A percentile compares a stretch with the other conserved stretches of the same genome.
Evolutionary conservation across 2,329 filamentous ascomycete species (phyloP).

Genomic region (Intubia oerlemansii): DNA sequence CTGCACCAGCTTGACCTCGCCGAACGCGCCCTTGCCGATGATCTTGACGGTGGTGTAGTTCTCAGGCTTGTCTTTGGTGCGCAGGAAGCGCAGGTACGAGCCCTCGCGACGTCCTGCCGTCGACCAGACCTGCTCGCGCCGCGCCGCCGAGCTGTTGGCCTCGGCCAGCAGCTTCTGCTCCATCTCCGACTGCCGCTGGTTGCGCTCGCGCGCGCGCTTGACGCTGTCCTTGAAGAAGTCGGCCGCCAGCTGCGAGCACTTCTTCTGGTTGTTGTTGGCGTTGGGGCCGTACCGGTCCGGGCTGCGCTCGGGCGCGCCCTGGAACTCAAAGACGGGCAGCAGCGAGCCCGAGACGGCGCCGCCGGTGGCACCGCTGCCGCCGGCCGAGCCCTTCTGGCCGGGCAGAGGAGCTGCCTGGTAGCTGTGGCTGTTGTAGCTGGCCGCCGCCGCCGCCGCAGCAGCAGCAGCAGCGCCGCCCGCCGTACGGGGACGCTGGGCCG

Average conservation of each 20-base stretch:
- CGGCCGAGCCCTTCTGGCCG: too few relatives aligned
- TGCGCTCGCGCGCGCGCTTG: constrained; percentile 82
- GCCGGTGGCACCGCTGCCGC: constrained; percentile 13
- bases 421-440: constrained; percentile 43
- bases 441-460: constrained; percentile 30
- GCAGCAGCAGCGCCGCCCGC: constrained; percentile 44
- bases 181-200: constrained; percentile 86
- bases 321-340: constrained; percentile 48
- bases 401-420: constrained; percentile 52
- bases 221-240: constrained; percentile 99
- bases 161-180: constrained; percentile 71
- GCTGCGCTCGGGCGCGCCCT: constrained; percentile 64
- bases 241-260: constrained; percentile 48
- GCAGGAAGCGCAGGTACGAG: constrained; percentile 80
- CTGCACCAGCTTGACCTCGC: constrained; percentile 93
- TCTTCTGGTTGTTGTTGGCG: constrained; percentile 49
- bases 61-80: constrained; percentile 78
- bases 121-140: constrained; percentile 70
- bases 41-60: constrained; percentile 97
- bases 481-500: constrained; percentile 62
- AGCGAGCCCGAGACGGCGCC: constrained; percentile 8
- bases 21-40: constrained; percentile 96
- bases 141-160: constrained; percentile 47
- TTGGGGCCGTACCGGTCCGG: constrained; percentile 53
- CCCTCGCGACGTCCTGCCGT: constrained; percentile 74